Evolutionary conservation across 345 rosid species (phyloP).

Genomic region (Corymbia maculata): DNA sequence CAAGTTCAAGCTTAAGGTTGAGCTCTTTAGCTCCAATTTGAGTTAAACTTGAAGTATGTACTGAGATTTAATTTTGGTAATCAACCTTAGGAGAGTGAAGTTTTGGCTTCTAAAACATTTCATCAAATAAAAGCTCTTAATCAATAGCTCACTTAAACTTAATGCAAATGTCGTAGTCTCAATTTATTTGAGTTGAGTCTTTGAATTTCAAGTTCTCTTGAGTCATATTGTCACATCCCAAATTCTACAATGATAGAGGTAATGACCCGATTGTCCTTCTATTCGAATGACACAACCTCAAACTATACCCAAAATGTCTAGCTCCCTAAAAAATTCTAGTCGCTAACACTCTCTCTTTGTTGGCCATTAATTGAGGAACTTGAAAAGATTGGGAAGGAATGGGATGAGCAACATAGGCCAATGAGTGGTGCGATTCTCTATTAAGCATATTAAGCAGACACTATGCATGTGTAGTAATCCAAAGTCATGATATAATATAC

Average conservation of each 20-base stretch:
- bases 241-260: too few species aligned
- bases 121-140: background rate
- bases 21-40: background rate
- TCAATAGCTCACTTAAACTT: background rate
- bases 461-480: background rate
- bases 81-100: background rate
- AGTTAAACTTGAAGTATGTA: background rate
- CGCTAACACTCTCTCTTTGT: too few species aligned
- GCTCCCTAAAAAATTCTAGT: too few species aligned
- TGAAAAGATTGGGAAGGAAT: too few species aligned
- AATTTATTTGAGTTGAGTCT: background rate
- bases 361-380: too few species aligned
- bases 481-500: background rate
- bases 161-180: background rate
- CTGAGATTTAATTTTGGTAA: background rate
- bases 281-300: too few species aligned
- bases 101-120: background rate
- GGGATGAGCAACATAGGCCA: too few species aligned
- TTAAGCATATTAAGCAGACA: accelerated
- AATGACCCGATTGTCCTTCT: accelerated
- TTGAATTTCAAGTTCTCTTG: background rate
- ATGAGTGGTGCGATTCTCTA: too few species aligned
- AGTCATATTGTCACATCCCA: background rate
- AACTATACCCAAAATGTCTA: too few species aligned
- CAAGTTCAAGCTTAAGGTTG: background rate